Conservation (phyloP, 176 grass and related monocot species). For the Musa beccarii region DNA sequence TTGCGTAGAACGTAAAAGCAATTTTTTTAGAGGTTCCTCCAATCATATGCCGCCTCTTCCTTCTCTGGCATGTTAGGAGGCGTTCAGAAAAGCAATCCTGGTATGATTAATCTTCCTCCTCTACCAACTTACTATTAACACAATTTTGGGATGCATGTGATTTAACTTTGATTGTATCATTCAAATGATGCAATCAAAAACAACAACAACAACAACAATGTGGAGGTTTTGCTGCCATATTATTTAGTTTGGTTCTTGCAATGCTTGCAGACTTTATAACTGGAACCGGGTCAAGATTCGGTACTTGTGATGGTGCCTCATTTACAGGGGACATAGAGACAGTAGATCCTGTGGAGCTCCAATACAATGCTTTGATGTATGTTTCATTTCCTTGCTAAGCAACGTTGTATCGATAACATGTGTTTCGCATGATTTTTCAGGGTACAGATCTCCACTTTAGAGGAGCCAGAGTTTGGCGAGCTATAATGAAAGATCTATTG, state of each 20-base stretch:
- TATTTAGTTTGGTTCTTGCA: neutral
- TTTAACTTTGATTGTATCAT: no score
- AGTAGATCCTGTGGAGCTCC: slow-evolving; percentile 14
- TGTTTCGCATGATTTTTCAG: neutral
- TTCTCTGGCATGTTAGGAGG: slow-evolving; percentile 15
- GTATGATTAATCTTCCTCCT: neutral
- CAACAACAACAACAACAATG: neutral
- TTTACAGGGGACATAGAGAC: slow-evolving; percentile 10
- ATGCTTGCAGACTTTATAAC: slow-evolving; percentile 19
- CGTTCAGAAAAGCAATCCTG: neutral
- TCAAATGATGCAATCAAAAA: no score
- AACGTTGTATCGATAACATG: neutral
- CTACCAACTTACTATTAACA: no score
- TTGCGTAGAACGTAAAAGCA: neutral
- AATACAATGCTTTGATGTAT: neutral
- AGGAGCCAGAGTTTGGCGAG: slow-evolving; percentile 11
- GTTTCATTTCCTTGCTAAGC: neutral
- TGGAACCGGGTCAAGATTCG: slow-evolving; percentile 20
- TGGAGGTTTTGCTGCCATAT: neutral
- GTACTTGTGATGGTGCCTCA: slow-evolving; percentile 17
- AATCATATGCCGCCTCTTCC: slow-evolving; percentile 5
- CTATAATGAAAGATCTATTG: slow-evolving; percentile 6
- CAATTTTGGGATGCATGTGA: no score
- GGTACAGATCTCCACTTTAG: slow-evolving; percentile 9
- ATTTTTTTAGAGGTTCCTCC: slow-evolving; percentile 20